Conservation (phyloP, 2,329 filamentous ascomycete species). For the Grosmannia huntii region DNA sequence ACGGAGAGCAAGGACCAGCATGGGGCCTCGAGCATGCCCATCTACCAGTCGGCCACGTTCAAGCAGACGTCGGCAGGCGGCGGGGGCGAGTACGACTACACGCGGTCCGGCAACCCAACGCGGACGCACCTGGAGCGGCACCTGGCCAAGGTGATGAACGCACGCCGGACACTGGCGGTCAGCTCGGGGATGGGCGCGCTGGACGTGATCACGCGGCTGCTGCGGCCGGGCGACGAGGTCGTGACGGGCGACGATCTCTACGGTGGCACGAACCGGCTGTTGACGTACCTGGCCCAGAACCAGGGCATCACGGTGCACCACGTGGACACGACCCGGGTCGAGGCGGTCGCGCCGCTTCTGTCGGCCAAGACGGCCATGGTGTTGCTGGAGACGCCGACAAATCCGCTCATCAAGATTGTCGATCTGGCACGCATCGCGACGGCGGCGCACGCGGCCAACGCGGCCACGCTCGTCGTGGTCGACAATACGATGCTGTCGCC, state of each 20-base stretch:
- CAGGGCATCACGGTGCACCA: constrained; percentile 90
- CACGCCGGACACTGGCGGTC: constrained; percentile 78
- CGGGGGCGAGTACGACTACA: constrained; percentile 94
- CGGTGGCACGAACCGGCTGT: constrained; percentile 82
- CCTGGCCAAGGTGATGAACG: constrained; percentile 98
- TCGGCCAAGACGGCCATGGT: constrained; percentile 86
- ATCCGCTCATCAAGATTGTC: constrained; percentile 95
- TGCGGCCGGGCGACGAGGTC: constrained; percentile 90
- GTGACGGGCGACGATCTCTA: constrained; percentile 96
- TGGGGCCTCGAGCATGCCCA: constrained; percentile 88
- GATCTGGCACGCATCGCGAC: constrained; percentile 74
- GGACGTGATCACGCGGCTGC: constrained; percentile 85
- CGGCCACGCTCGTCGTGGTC: constrained; percentile 72
- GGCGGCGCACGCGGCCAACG: constrained; percentile 63
- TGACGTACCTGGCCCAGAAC: constrained; percentile 83
- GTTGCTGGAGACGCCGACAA: constrained; percentile 89
- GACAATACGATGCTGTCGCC: constrained; percentile 99
- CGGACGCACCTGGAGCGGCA: constrained; percentile 92
- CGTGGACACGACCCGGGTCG: constrained; percentile 78
- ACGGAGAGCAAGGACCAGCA: constrained; percentile 96
- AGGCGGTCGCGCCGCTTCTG: constrained; percentile 55
- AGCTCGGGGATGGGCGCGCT: constrained; percentile 95
- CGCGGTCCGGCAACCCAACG: constrained; percentile 92
- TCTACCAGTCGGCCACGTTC: constrained; percentile 98
- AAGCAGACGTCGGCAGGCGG: constrained; percentile 76